Conservation (phyloP, 768 basidiomycete genomes). For the Rhodotorula toruloides region DNA sequence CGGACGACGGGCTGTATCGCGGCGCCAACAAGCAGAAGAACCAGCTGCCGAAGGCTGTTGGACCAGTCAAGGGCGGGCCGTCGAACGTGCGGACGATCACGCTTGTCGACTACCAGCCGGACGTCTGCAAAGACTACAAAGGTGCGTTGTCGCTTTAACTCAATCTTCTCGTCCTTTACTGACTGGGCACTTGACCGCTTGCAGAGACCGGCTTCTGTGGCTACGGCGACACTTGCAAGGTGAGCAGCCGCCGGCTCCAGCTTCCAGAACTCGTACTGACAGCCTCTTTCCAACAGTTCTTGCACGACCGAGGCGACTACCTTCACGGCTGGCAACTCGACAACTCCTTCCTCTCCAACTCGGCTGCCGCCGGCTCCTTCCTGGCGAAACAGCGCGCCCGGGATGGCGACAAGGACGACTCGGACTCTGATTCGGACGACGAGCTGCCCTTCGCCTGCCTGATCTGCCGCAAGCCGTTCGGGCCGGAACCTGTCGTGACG, state of each 20-base stretch:
- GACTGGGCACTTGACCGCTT: slow-evolving; percentile 9
- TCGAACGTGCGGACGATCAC: slow-evolving; percentile 86
- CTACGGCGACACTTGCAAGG: slow-evolving; percentile 95
- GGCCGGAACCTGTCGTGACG: slow-evolving; percentile 85
- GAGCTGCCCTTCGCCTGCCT: slow-evolving; percentile 98
- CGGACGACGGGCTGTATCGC: slow-evolving; percentile 76
- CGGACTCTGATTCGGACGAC: slow-evolving; percentile 52
- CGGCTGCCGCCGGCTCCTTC: slow-evolving; percentile 56
- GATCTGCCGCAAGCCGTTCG: slow-evolving; percentile 85
- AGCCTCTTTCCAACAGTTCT: slow-evolving; percentile 53
- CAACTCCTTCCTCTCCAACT: slow-evolving; percentile 51
- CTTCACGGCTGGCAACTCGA: slow-evolving; percentile 99
- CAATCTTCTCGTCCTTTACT: neutral
- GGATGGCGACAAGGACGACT: slow-evolving; percentile 53
- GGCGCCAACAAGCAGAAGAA: slow-evolving; percentile 72
- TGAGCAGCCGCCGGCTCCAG: neutral
- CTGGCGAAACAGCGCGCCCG: slow-evolving; percentile 59
- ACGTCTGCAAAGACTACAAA: slow-evolving; percentile 99
- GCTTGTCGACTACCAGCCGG: slow-evolving; percentile 94
- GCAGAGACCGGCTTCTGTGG: slow-evolving; percentile 97
- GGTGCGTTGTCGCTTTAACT: slow-evolving; percentile 54
- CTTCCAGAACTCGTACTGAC: neutral
- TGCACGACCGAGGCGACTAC: slow-evolving; percentile 88
- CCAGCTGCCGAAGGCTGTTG: slow-evolving; percentile 74
- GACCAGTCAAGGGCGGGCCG: slow-evolving; percentile 67